These are phyloP conservation scores for Euphorbia lathyris DNA, from an alignment of 345 rosid species.

Conservation along the genomic window DNA sequence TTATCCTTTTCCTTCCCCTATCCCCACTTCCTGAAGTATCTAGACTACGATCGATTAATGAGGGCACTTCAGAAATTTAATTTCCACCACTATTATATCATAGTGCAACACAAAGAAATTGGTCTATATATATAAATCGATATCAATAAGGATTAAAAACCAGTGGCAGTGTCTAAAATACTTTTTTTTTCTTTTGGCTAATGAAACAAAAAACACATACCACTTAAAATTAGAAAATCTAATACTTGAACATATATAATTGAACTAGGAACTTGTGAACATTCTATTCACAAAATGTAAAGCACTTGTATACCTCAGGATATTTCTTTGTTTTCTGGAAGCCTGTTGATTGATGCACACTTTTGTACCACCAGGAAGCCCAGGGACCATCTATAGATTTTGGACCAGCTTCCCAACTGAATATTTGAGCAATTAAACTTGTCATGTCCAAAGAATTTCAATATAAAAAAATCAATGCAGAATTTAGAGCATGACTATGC, in stretches of 20 bases:
- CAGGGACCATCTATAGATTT: slow-evolving; percentile 75
- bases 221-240: neutral
- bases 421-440: slow-evolving; percentile 11
- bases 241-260: neutral
- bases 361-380: slow-evolving; percentile 87
- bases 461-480: neutral
- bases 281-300: slow-evolving; percentile 4
- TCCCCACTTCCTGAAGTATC: neutral
- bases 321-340: slow-evolving; percentile 50
- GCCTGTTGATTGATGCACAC: slow-evolving; percentile 58
- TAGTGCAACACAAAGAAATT: neutral
- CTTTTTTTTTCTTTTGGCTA: too few species aligned
- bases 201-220: neutral
- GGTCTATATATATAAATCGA: neutral
- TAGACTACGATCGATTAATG: neutral
- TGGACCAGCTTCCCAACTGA: slow-evolving; percentile 95
- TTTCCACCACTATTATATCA: neutral
- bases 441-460: slow-evolving; percentile 7
- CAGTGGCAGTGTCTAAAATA: neutral
- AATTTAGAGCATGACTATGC: neutral
- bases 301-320: slow-evolving; percentile 46
- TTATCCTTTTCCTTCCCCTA: neutral
- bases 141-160: neutral
- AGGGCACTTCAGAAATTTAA: neutral
- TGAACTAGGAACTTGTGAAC: slow-evolving; percentile 12